phyloP scores from a whole-genome alignment of 2,329 filamentous ascomycete genomes.

The Fusarium sp. region DNA sequence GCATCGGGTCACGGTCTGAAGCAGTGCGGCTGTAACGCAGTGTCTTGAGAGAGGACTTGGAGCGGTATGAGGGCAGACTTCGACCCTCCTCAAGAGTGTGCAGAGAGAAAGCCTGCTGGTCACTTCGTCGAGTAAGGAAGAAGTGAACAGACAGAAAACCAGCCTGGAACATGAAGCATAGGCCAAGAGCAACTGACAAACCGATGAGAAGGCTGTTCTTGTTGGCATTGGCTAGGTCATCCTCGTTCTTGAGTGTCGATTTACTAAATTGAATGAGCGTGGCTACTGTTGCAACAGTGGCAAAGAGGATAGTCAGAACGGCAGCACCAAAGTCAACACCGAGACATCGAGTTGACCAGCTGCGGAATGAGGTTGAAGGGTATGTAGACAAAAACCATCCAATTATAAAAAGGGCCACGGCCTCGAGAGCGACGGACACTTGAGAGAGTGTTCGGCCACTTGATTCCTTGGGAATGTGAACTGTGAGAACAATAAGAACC shows the following conservation, averaged over 20 bases:
- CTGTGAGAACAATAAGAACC: constrained; percentile 39
- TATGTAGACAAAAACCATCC: constrained; percentile 53
- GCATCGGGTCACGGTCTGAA: constrained; percentile 50
- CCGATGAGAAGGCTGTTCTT: constrained; percentile 57
- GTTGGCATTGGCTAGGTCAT: constrained; percentile 23
- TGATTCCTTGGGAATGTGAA: constrained; percentile 36
- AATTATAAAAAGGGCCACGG: constrained; percentile 44
- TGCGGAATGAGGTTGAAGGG: constrained; percentile 35
- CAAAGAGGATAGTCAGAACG: constrained; percentile 58
- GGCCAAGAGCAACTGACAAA: constrained; percentile 58
- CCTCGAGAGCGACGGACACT: constrained; percentile 49
- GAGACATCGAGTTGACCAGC: constrained; percentile 44
- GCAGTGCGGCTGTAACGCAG: constrained; percentile 64
- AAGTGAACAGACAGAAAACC: constrained; percentile 62
- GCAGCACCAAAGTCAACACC: constrained; percentile 46
- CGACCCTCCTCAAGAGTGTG: constrained; percentile 43
- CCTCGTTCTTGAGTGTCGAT: constrained; percentile 29
- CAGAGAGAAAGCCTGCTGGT: constrained; percentile 38
- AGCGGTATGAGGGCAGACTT: constrained; percentile 43
- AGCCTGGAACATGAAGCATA: constrained; percentile 62
- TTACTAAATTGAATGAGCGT: constrained; percentile 57
- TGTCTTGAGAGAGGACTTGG: constrained; percentile 58
- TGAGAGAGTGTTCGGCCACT: constrained; percentile 45
- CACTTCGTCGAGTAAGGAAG: constrained; percentile 51
- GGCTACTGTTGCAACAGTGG: constrained; percentile 60